These are phyloP conservation scores for Fusarium annulatum DNA, from an alignment of 2,329 filamentous ascomycete species.

Conservation along the genomic window DNA sequence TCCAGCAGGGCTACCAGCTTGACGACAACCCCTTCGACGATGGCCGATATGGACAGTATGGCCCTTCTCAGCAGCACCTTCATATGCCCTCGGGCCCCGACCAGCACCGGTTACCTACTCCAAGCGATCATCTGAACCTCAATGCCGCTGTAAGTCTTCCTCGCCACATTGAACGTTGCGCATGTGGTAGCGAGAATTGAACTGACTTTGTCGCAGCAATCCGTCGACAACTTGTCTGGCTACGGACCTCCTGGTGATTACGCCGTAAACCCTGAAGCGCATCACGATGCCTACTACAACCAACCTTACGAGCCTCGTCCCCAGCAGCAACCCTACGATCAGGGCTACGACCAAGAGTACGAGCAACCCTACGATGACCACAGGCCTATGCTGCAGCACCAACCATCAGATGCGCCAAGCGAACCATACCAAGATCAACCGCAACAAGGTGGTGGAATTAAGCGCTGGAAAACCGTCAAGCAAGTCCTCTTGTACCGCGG, in stretches of 20 bases:
- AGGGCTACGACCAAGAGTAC: slow-evolving; percentile 73
- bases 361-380: slow-evolving; percentile 76
- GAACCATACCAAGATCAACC: slow-evolving; percentile 60
- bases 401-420: slow-evolving; percentile 58
- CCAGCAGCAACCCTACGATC: slow-evolving; percentile 73
- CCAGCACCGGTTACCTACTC: slow-evolving; percentile 60
- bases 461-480: slow-evolving; percentile 98
- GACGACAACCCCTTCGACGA: slow-evolving; percentile 79
- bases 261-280: slow-evolving; percentile 81
- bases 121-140: slow-evolving; percentile 80
- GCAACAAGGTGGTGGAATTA: slow-evolving; percentile 64
- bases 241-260: slow-evolving; percentile 71
- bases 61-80: slow-evolving; percentile 42
- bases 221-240: slow-evolving; percentile 61
- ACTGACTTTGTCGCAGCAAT: slow-evolving; percentile 56
- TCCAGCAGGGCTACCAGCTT: slow-evolving; percentile 81
- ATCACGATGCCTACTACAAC: slow-evolving; percentile 52
- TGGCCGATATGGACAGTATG: slow-evolving; percentile 69
- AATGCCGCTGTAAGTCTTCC: slow-evolving; percentile 80
- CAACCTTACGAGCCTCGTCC: slow-evolving; percentile 29
- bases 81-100: slow-evolving; percentile 45
- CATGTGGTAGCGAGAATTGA: not conserved
- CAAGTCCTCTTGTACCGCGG: slow-evolving; percentile 97
- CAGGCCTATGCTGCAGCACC: slow-evolving; percentile 79
- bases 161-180: not conserved